A percentile compares a stretch with the other conserved stretches of the same genome.
These are phyloP conservation scores for Cryphonectria carpinicola DNA, from an alignment of 2,329 filamentous ascomycete species.

Conservation along the genomic window DNA sequence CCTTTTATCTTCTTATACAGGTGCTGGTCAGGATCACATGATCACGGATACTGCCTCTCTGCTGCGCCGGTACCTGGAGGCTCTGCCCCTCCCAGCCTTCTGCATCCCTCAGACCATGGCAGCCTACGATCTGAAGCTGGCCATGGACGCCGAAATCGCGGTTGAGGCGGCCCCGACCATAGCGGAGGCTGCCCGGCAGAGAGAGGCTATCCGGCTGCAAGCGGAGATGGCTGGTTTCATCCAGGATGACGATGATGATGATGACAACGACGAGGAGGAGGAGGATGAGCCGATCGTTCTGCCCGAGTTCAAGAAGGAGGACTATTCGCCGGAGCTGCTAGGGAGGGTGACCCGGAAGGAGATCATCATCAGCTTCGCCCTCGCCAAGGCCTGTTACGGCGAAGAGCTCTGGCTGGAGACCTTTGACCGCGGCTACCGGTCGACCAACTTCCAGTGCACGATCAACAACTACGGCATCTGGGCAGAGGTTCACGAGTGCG, in stretches of 20 bases:
- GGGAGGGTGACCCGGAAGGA: neutral
- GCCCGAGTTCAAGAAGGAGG: neutral
- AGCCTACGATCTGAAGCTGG: neutral
- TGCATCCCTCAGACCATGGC: neutral
- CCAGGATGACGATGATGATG: neutral
- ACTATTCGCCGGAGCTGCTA: neutral
- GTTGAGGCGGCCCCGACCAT: neutral
- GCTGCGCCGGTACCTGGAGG: conserved; percentile 20
- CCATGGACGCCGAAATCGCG: neutral
- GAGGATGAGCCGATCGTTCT: neutral
- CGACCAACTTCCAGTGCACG: conserved; percentile 4
- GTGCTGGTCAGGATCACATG: conserved; percentile 21
- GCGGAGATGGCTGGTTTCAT: neutral
- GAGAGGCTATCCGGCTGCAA: neutral
- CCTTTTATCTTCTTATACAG: neutral
- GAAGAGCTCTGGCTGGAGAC: conserved; percentile 19
- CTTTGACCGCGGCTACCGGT: conserved; percentile 12
- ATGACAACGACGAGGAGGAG: neutral
- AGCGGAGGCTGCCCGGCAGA: neutral
- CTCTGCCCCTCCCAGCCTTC: conserved; percentile 14
- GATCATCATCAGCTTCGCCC: conserved; percentile 9
- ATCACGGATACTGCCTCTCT: conserved; percentile 13
- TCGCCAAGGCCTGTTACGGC: conserved; percentile 24
- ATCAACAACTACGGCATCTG: conserved; percentile 16
- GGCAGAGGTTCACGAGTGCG: conserved; percentile 8